Base-by-base conservation (phyloP, 441 rosid species). In the Lepidium campestre region DNA sequence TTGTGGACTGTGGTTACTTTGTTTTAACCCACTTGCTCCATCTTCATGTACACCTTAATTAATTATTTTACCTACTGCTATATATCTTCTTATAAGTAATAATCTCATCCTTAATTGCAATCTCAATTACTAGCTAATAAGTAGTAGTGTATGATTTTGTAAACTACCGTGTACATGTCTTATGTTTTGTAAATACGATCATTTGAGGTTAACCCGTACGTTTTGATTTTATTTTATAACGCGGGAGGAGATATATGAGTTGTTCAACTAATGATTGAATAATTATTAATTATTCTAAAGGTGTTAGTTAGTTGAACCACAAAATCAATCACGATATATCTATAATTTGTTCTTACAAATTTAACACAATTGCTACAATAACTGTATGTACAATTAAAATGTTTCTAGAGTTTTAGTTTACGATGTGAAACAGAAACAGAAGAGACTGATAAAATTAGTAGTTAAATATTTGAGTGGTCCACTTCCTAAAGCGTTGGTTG, bases 301-400 rank as follows among this genome's bases (percentile, higher is more conserved):
- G 9, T 63, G 67, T 61, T 46, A 18, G 67, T 61, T 46, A 18
- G 66, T 61, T 63, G 58, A 37, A 48, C 47, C 17, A 49, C 5
- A 49, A 61, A 45, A 55, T 55, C 19, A 10, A 10, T 5, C 20
- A 55, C 18, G n/a, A n/a, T n/a, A n/a, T 60, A 4, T 42, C 3
- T 23, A 23, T 25, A 23, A 19, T 22, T n/a, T 39, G 35, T 15
- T 59, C 14, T 52, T 52, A 27, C n/a, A n/a, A n/a, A n/a, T n/a
- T n/a, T n/a, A n/a, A n/a, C n/a, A n/a, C n/a, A n/a, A n/a, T n/a
- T n/a, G n/a, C n/a, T n/a, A n/a, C n/a, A n/a, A n/a, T n/a, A n/a
- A n/a, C 22, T 42, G 10, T n/a, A 12, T 22, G 29, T 4, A n/a
- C n/a, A n/a, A n/a, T n/a, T n/a, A n/a, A 47, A 17, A 47, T 22